Conservation (phyloP, 169 alveolate species). For the Toxoplasma gondii region DNA sequence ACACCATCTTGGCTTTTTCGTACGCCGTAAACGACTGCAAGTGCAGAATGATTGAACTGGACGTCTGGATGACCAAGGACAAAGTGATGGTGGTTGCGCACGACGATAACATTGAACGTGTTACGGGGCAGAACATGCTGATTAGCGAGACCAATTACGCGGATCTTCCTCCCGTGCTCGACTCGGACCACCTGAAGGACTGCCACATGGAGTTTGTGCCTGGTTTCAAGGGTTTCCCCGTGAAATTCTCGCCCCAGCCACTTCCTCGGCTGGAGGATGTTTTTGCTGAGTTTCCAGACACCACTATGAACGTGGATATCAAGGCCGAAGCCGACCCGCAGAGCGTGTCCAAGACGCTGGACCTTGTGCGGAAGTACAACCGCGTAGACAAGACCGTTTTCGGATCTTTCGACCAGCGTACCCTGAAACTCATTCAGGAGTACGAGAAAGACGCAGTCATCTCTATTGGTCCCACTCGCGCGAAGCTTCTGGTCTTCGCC, state of each 20-base stretch:
- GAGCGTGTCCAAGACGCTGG: background rate
- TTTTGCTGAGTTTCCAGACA: background rate
- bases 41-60: conserved; percentile 73
- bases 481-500: background rate
- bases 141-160: conserved; percentile 16
- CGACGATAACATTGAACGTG: conserved; percentile 58
- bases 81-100: conserved; percentile 66
- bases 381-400: background rate
- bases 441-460: background rate
- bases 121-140: conserved; percentile 55
- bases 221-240: background rate
- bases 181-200: conserved; percentile 2
- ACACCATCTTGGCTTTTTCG: conserved; percentile 67
- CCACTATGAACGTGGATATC: conserved; percentile 1
- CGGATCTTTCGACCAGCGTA: background rate
- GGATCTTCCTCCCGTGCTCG: conserved; percentile 4
- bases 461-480: background rate
- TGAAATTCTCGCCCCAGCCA: background rate
- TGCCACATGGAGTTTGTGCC: conserved; percentile 38
- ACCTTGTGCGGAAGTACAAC: conserved; percentile 4
- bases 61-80: conserved; percentile 73
- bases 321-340: background rate
- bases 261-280: conserved; percentile 30
- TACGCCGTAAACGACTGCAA: conserved; percentile 66
- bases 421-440: background rate